Percentiles rank a stretch among this genome's conserved stretches.
Evolutionary conservation across 306 rosid genomes (phyloP).

Genomic region (Adenanthera pavonina): DNA sequence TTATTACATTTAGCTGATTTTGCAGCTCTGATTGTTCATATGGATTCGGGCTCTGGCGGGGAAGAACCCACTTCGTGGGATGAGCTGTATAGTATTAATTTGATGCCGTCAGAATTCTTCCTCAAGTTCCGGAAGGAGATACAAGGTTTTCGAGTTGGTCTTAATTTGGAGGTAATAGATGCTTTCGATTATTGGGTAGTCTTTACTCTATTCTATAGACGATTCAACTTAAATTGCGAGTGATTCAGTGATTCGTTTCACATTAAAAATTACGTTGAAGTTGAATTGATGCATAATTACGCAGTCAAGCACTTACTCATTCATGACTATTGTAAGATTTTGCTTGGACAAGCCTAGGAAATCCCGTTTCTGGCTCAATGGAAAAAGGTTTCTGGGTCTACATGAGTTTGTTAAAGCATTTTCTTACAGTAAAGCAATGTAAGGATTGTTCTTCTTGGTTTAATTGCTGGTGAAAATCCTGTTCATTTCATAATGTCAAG

Average conservation of each 20-base stretch:
- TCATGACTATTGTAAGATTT: not conserved
- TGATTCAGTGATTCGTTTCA: slow-evolving; percentile 6
- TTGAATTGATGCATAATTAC: not conserved
- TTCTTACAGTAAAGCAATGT: not conserved
- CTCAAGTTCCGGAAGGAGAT: slow-evolving; percentile 82
- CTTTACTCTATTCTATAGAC: not conserved
- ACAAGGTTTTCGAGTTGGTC: slow-evolving; percentile 81
- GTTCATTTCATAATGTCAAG: too few relatives aligned
- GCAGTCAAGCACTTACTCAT: not conserved
- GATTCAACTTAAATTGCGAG: slow-evolving; percentile 12
- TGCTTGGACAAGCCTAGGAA: not conserved
- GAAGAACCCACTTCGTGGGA: slow-evolving; percentile 80
- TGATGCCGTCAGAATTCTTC: slow-evolving; percentile 81
- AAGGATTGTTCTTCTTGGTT: not conserved
- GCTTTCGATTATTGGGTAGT: not conserved
- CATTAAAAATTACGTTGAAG: not conserved
- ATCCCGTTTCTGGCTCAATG: not conserved
- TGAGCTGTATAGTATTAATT: slow-evolving; percentile 69
- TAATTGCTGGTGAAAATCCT: not conserved
- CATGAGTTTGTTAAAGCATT: not conserved
- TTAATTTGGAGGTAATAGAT: slow-evolving; percentile 75
- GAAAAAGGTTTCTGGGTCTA: not conserved
- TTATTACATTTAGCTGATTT: slow-evolving; percentile 26
- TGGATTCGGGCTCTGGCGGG: slow-evolving; percentile 60
- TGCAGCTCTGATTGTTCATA: slow-evolving; percentile 33